Evolutionary conservation across 225 moss, liverwort and hornwort genomes (phyloP).

Genomic region (Asterella californica): DNA sequence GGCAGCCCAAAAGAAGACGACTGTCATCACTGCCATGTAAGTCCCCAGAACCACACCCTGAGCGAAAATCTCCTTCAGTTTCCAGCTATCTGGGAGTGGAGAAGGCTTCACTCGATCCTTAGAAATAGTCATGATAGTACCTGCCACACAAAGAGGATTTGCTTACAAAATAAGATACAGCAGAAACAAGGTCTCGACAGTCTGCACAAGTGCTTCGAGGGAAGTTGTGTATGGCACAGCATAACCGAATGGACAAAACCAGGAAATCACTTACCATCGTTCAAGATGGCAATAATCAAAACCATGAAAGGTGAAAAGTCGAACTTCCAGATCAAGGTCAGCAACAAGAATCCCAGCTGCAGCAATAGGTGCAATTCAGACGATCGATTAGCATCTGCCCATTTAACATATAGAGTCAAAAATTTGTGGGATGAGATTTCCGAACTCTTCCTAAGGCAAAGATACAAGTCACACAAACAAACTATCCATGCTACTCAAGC

Average conservation of each 20-base stretch:
- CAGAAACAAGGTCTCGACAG: neutral
- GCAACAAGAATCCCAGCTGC: constrained; percentile 34
- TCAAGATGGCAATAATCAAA: constrained; percentile 28
- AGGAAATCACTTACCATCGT: constrained; percentile 22
- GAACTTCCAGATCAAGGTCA: constrained; percentile 30
- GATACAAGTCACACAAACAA: neutral
- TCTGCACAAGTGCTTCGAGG: neutral
- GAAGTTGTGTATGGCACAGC: too few species aligned
- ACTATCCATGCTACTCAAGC: neutral
- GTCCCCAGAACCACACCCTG: constrained; percentile 55
- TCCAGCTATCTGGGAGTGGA: constrained; percentile 67
- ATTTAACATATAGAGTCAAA: neutral
- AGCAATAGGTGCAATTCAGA: neutral
- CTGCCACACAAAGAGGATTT: constrained; percentile 15
- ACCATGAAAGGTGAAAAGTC: constrained; percentile 34
- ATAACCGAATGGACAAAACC: neutral
- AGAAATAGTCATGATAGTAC: constrained; percentile 72
- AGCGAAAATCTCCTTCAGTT: constrained; percentile 55
- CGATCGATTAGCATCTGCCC: neutral
- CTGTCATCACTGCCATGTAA: constrained; percentile 62
- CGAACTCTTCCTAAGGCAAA: neutral
- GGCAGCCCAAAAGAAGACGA: constrained; percentile 38
- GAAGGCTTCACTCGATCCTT: constrained; percentile 76
- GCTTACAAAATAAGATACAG: constrained; percentile 5
- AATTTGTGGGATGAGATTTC: neutral